These are phyloP conservation scores for Meira nashicola DNA, from an alignment of 1,284 basidiomycete genomes.

Conservation along the genomic window DNA sequence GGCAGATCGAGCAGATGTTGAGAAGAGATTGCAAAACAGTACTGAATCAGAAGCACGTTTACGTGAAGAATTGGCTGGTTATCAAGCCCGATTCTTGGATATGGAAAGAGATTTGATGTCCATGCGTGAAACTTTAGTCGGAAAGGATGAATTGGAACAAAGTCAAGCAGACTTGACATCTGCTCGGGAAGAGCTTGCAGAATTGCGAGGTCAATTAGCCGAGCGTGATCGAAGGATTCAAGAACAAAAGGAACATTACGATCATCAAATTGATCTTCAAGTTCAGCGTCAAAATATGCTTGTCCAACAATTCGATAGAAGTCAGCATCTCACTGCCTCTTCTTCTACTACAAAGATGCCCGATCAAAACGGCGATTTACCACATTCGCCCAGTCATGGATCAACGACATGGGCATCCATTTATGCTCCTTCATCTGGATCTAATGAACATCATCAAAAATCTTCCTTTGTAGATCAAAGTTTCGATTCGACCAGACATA, in stretches of 20 bases:
- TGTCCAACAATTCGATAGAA: neutral
- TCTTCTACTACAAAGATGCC: neutral
- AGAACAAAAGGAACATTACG: neutral
- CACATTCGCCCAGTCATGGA: conserved; percentile 1
- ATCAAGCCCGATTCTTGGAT: conserved; percentile 26
- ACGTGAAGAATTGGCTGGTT: conserved; percentile 18
- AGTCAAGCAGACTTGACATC: conserved; percentile 17
- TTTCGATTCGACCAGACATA: neutral
- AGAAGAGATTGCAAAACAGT: conserved; percentile 17
- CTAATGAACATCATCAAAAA: neutral
- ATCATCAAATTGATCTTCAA: neutral
- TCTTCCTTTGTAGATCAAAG: conserved; percentile 2
- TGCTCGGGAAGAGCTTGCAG: conserved; percentile 22
- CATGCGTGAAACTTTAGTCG: conserved; percentile 33
- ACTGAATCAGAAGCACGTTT: conserved; percentile 23
- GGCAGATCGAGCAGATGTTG: conserved; percentile 19
- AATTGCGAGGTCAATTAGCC: conserved; percentile 19
- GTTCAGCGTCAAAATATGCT: neutral
- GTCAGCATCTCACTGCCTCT: neutral
- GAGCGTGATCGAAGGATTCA: neutral
- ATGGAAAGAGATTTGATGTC: conserved; percentile 30
- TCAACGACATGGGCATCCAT: conserved; percentile 4
- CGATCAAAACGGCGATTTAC: neutral
- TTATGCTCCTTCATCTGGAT: conserved; percentile 1
- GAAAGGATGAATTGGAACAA: conserved; percentile 16